phyloP scores from a whole-genome alignment of 768 basidiomycete species.

The Psilocybe sp. region DNA sequence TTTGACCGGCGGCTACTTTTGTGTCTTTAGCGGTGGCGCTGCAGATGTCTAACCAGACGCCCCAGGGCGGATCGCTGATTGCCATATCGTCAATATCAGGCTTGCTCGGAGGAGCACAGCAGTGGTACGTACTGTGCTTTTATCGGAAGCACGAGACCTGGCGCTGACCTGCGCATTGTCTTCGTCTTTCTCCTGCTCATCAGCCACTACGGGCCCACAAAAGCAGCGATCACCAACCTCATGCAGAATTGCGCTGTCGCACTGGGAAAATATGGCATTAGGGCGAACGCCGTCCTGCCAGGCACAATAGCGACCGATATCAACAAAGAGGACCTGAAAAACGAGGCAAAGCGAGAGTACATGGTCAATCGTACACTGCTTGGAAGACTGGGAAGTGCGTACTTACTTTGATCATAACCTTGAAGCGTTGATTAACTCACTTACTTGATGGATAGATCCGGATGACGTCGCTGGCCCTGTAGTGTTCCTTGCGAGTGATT shows the following conservation, averaged over 20 bases:
- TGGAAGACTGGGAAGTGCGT: slow-evolving; percentile 61
- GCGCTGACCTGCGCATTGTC: no score
- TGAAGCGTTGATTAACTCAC: neutral
- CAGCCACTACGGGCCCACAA: slow-evolving; percentile 78
- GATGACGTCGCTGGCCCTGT: slow-evolving; percentile 75
- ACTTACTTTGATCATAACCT: neutral
- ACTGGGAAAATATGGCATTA: slow-evolving; percentile 72
- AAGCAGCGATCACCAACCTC: slow-evolving; percentile 72
- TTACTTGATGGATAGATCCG: slow-evolving; percentile 36
- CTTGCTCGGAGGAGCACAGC: slow-evolving; percentile 71
- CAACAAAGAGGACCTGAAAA: slow-evolving; percentile 71
- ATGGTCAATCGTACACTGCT: slow-evolving; percentile 66
- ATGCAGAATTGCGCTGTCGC: slow-evolving; percentile 83
- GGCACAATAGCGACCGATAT: slow-evolving; percentile 78
- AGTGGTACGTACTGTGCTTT: slow-evolving; percentile 39
- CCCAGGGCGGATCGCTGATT: slow-evolving; percentile 73
- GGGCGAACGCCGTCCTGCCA: slow-evolving; percentile 70
- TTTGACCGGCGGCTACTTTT: neutral
- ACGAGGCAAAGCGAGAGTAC: slow-evolving; percentile 53
- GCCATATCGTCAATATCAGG: slow-evolving; percentile 79
- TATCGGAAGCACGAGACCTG: neutral
- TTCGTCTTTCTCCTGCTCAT: neutral
- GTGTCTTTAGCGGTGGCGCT: slow-evolving; percentile 55
- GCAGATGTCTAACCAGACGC: slow-evolving; percentile 67
- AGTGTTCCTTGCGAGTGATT: slow-evolving; percentile 69